phyloP scores from a whole-genome alignment of 108 stramenopile species.

The Cyclotella kingstonii region DNA sequence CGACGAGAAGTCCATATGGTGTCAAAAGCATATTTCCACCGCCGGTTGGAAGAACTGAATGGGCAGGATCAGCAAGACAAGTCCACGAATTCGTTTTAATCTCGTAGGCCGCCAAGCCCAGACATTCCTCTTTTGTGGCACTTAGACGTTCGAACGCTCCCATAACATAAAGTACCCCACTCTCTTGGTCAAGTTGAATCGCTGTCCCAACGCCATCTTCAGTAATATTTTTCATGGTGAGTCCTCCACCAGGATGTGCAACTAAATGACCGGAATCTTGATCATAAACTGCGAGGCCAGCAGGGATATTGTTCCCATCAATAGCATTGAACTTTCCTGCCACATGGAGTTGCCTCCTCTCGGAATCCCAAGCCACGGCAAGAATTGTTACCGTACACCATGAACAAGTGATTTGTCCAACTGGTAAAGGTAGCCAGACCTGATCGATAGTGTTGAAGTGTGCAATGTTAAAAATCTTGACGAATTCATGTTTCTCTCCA shows the following conservation, averaged over 20 bases:
- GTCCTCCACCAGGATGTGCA: slow-evolving; percentile 86
- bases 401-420: slow-evolving; percentile 90
- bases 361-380: slow-evolving; percentile 91
- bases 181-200: slow-evolving; percentile 79
- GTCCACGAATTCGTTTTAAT: slow-evolving; percentile 77
- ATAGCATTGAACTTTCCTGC: slow-evolving; percentile 90
- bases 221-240: slow-evolving; percentile 71
- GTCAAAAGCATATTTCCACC: slow-evolving; percentile 88
- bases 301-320: slow-evolving; percentile 80
- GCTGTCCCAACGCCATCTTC: slow-evolving; percentile 85
- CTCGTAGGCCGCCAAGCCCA: slow-evolving; percentile 82
- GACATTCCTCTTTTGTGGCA: slow-evolving; percentile 54
- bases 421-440: slow-evolving; percentile 85
- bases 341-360: slow-evolving; percentile 78
- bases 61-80: slow-evolving; percentile 79
- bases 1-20: slow-evolving; percentile 84
- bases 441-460: slow-evolving; percentile 82
- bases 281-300: slow-evolving; percentile 85
- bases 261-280: slow-evolving; percentile 77
- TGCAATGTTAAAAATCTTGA: slow-evolving; percentile 92
- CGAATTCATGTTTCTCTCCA: slow-evolving; percentile 88
- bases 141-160: slow-evolving; percentile 84
- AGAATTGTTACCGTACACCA: slow-evolving; percentile 91
- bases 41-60: slow-evolving; percentile 79
- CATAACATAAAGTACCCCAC: slow-evolving; percentile 87